Percentiles rank a stretch among this genome's conserved stretches.
phyloP scores from a whole-genome alignment of 2,329 filamentous ascomycete species.

The Claviceps monticola region DNA sequence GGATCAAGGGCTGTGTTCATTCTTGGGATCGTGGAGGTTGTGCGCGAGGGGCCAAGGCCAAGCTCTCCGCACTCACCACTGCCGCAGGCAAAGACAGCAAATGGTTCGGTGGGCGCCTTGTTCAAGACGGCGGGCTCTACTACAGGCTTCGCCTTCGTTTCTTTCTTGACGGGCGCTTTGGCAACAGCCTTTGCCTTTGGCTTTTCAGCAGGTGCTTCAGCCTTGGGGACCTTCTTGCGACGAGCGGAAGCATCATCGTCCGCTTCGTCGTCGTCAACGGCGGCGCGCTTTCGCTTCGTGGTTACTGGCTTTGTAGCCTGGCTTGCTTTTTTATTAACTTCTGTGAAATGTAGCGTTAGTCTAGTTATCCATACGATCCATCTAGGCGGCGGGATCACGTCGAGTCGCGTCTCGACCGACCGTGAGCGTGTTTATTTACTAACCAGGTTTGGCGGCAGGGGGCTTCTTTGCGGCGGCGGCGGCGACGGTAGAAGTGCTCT shows the following conservation, averaged over 20 bases:
- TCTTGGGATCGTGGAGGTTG: constrained; percentile 13
- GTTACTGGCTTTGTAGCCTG: constrained; percentile 1
- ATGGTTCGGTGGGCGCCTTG: constrained; percentile 38
- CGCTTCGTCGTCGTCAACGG: constrained; percentile 3
- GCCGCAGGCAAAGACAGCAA: constrained; percentile 70
- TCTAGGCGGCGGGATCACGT: neutral
- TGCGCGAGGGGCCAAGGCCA: constrained; percentile 53
- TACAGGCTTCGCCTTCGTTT: constrained; percentile 14
- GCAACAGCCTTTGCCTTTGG: constrained; percentile 1
- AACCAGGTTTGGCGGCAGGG: constrained; percentile 4
- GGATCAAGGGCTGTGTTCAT: constrained; percentile 64
- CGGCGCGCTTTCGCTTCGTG: constrained; percentile 6
- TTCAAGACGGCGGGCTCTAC: constrained; percentile 17
- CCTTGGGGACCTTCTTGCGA: constrained; percentile 4
- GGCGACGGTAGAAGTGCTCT: neutral
- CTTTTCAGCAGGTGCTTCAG: constrained; percentile 1
- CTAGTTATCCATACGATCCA: neutral
- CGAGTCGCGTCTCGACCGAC: neutral
- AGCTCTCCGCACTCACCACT: constrained; percentile 73
- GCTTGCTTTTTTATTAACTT: neutral
- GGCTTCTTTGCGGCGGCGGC: neutral
- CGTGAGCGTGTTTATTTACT: constrained; percentile 1
- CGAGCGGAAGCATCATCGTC: constrained; percentile 1
- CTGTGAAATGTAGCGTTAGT: constrained; percentile 2
- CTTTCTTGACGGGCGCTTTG: constrained; percentile 1